Conservation (phyloP, 2,329 filamentous ascomycete genomes). For the Coniella vitis region DNA sequence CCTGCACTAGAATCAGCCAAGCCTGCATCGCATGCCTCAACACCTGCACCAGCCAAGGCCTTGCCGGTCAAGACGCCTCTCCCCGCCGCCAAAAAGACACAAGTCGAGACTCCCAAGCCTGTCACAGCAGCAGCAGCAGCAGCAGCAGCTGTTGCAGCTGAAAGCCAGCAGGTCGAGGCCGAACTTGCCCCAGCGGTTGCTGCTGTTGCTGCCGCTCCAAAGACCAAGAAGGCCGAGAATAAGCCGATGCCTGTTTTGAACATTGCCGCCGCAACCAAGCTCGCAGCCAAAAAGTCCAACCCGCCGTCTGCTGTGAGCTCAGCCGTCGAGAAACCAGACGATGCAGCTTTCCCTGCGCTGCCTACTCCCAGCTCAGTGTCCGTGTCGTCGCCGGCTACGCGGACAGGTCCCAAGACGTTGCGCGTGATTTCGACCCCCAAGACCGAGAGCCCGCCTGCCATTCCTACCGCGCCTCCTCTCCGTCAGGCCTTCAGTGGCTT, state of each 20-base stretch:
- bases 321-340: slow-evolving; percentile 27
- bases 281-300: slow-evolving; percentile 25
- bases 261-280: slow-evolving; percentile 42
- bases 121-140: slow-evolving; percentile 4
- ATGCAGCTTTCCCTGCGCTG: slow-evolving; percentile 44
- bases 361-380: slow-evolving; percentile 41
- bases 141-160: slow-evolving; percentile 2
- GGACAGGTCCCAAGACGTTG: slow-evolving; percentile 54
- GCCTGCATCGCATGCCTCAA: slow-evolving; percentile 17
- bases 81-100: slow-evolving; percentile 27
- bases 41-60: slow-evolving; percentile 26
- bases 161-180: neutral
- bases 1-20: slow-evolving; percentile 48
- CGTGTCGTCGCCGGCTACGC: slow-evolving; percentile 44
- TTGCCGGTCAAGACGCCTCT: slow-evolving; percentile 28
- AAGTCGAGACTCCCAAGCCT: slow-evolving; percentile 18
- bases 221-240: slow-evolving; percentile 23
- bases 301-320: slow-evolving; percentile 22
- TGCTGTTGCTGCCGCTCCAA: slow-evolving; percentile 16
- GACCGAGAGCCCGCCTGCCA: slow-evolving; percentile 43
- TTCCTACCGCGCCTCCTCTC: slow-evolving; percentile 33
- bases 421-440: slow-evolving; percentile 64
- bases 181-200: no score
- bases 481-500: slow-evolving; percentile 32
- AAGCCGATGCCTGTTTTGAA: slow-evolving; percentile 39